Conservation (phyloP, 2,329 filamentous ascomycete species). For the Calycina herbarum region DNA sequence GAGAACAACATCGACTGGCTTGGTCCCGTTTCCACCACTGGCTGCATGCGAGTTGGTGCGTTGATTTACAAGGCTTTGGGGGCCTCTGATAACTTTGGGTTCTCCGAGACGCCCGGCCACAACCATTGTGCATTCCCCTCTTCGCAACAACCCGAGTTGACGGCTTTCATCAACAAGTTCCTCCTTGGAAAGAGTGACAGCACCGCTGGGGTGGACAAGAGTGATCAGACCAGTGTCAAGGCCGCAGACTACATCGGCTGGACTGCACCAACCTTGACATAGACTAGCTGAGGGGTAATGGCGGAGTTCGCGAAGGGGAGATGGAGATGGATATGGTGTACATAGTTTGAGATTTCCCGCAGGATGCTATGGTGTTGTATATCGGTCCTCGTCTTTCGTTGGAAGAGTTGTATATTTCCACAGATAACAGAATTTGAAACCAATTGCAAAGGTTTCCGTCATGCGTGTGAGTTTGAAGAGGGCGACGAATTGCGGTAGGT, state of each 20-base stretch:
- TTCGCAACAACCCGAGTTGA: slow-evolving; percentile 45
- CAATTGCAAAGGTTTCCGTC: too few relatives aligned
- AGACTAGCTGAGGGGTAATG: neutral
- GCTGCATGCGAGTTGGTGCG: slow-evolving; percentile 53
- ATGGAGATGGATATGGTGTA: neutral
- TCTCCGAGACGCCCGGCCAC: slow-evolving; percentile 49
- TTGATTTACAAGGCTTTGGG: slow-evolving; percentile 56
- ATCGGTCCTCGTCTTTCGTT: neutral
- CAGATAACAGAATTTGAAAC: neutral
- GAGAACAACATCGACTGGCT: slow-evolving; percentile 56
- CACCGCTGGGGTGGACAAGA: slow-evolving; percentile 31
- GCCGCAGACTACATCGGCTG: slow-evolving; percentile 26
- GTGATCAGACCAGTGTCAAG: slow-evolving; percentile 26
- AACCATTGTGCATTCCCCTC: slow-evolving; percentile 52
- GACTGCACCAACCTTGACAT: slow-evolving; percentile 31
- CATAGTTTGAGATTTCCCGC: neutral
- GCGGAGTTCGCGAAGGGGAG: neutral
- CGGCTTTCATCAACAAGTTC: slow-evolving; percentile 51
- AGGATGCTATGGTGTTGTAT: neutral
- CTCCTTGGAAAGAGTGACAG: slow-evolving; percentile 38
- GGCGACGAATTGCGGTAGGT: too few relatives aligned
- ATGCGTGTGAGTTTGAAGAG: too few relatives aligned
- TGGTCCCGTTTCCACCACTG: slow-evolving; percentile 52
- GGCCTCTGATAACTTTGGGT: slow-evolving; percentile 52
- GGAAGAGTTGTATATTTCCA: neutral